Base-by-base conservation (phyloP, 2,329 filamentous ascomycete species). In the Fusarium piperis region DNA sequence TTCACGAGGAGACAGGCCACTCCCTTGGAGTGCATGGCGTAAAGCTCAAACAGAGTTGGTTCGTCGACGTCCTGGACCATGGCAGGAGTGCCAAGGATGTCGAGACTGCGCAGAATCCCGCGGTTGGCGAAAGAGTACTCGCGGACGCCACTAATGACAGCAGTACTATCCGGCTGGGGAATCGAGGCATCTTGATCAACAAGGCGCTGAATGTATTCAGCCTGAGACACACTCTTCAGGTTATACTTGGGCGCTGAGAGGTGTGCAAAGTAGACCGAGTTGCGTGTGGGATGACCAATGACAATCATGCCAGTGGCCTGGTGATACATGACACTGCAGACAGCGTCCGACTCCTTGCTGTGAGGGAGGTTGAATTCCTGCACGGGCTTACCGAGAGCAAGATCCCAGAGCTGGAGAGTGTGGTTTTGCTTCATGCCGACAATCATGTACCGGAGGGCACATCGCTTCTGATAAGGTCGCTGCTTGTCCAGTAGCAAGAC, bases 381-480 rank as follows among this genome's bases (percentile, higher is more conserved):
- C 38, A 99, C 96, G 32, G 95, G 94, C 83, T 98, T 98, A 74
- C 93, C 93, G 35, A 99, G 91, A 44, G 93, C 94, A 78, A 99
- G 91, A 85, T 99, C 96, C 97, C 96, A 99, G 48, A 99, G 90
- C 85, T 99, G 97, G 69, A 99, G 90, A 62, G 95, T 97, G 84
- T 99, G 96, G 82, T 99, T 99, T 82, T 99, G 96, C 85, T 98
- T 98, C 90, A 98, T 94, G 77, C 96, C 96, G 70, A 99, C 94
- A 79, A 99, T 92, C 85, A 99, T 92, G 84, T 99, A 99, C 68
- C 96, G 91, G 70, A 98, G 87, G 53, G 97, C 95, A 78, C 93
- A 92, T 67, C 93, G 92, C 84, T 96, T 97, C 83, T 92, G 90
- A 82, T 97, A 98, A 51, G 96, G 94, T 70, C 95, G 93, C 82